Conservation (phyloP, 495 filamentous ascomycete species). For the Glonium stellatum region DNA sequence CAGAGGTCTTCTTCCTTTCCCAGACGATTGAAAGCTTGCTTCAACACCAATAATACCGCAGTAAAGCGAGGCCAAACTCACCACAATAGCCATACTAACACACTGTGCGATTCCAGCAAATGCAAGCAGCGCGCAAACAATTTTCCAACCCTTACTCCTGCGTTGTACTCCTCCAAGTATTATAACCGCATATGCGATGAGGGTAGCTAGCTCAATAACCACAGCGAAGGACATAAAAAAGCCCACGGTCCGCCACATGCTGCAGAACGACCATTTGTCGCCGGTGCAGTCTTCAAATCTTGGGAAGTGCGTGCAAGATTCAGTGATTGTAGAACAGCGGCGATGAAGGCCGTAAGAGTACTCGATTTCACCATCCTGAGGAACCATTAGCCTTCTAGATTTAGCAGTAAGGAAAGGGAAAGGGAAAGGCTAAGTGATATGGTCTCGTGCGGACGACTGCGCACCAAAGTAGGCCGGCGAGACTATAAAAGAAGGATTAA, state of each 20-base stretch:
- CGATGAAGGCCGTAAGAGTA: slow-evolving; percentile 74
- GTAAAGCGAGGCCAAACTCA: slow-evolving; percentile 42
- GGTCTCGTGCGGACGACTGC: slow-evolving; percentile 8
- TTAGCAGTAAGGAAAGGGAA: not conserved
- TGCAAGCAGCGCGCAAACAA: slow-evolving; percentile 57
- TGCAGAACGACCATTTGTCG: slow-evolving; percentile 72
- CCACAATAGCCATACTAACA: slow-evolving; percentile 68
- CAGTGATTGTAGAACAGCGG: slow-evolving; percentile 59
- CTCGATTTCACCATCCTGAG: slow-evolving; percentile 26
- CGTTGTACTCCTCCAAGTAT: slow-evolving; percentile 69
- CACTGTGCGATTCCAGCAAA: slow-evolving; percentile 57
- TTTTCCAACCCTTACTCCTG: slow-evolving; percentile 69
- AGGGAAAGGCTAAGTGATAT: slow-evolving; percentile 44
- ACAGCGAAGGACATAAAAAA: slow-evolving; percentile 80
- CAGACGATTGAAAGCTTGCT: not conserved
- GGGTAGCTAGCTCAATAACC: slow-evolving; percentile 64
- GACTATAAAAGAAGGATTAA: not conserved
- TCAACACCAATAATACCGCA: not conserved
- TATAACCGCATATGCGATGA: slow-evolving; percentile 69
- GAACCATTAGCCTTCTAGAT: slow-evolving; percentile 5
- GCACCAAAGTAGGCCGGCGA: not conserved
- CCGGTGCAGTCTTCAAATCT: slow-evolving; percentile 60
- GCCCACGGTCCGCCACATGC: slow-evolving; percentile 80
- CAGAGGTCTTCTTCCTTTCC: slow-evolving; percentile 1
- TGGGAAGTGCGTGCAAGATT: slow-evolving; percentile 53